Percentiles rank a stretch among this genome's conserved stretches.
These are phyloP conservation scores for Barnettozyma pratensis DNA, from an alignment of 805 yeast species.

Conservation along the genomic window DNA sequence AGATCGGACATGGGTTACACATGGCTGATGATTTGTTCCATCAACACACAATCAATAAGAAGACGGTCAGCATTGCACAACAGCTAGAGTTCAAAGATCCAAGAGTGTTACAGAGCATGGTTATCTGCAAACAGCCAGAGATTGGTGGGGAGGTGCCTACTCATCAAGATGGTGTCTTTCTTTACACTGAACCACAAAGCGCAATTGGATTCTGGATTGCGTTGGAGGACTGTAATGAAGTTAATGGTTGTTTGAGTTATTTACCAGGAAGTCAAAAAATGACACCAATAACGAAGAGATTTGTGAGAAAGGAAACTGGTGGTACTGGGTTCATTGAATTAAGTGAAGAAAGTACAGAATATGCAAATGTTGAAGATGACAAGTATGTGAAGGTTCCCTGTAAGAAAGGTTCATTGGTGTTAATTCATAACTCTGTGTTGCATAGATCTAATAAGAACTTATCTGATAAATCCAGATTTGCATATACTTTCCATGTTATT, in stretches of 20 bases:
- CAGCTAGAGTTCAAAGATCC: slow-evolving; percentile 57
- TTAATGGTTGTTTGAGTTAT: slow-evolving; percentile 66
- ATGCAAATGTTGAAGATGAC: slow-evolving; percentile 21
- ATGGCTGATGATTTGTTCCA: slow-evolving; percentile 42
- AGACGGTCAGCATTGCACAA: slow-evolving; percentile 46
- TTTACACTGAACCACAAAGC: slow-evolving; percentile 64
- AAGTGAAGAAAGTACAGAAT: slow-evolving; percentile 25
- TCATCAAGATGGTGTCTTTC: slow-evolving; percentile 71
- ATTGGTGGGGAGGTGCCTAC: slow-evolving; percentile 71
- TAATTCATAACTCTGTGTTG: slow-evolving; percentile 66
- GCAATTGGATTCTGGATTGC: slow-evolving; percentile 84
- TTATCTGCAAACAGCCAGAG: slow-evolving; percentile 72
- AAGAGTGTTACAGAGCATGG: slow-evolving; percentile 71
- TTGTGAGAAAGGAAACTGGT: slow-evolving; percentile 47
- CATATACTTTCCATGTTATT: slow-evolving; percentile 75
- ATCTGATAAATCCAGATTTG: slow-evolving; percentile 56
- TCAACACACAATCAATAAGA: slow-evolving; percentile 44
- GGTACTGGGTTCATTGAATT: slow-evolving; percentile 53
- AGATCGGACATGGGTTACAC: slow-evolving; percentile 77
- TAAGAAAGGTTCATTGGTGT: slow-evolving; percentile 64
- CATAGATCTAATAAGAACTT: slow-evolving; percentile 65
- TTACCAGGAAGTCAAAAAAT: slow-evolving; percentile 67
- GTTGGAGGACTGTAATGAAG: slow-evolving; percentile 60
- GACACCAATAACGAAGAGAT: slow-evolving; percentile 52
- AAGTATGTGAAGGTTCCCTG: slow-evolving; percentile 52